Conservation (phyloP, 306 rosid species). For the Lathyrus aphaca region DNA sequence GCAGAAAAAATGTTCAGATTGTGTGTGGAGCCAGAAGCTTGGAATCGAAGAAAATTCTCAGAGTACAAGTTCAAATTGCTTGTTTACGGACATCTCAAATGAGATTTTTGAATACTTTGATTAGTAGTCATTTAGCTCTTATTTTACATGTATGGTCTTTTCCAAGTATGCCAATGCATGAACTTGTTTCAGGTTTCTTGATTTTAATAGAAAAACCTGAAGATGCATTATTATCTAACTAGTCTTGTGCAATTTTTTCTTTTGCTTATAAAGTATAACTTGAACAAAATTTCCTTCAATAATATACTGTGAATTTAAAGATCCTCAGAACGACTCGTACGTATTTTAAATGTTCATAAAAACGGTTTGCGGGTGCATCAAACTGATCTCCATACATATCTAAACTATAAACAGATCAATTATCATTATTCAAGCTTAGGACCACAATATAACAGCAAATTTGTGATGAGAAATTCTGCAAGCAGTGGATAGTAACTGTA, state of each 20-base stretch:
- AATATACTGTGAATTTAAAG: background rate
- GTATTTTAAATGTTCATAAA: background rate
- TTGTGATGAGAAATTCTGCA: slow-evolving; percentile 21
- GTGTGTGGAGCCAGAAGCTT: slow-evolving; percentile 36
- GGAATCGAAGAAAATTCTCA: slow-evolving; percentile 36
- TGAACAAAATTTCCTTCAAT: slow-evolving; percentile 1
- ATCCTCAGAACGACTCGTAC: background rate
- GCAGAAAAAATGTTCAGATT: slow-evolving; percentile 33
- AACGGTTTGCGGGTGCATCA: background rate
- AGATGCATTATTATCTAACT: background rate
- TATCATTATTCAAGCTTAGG: slow-evolving; percentile 28
- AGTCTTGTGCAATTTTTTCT: background rate
- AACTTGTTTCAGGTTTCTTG: slow-evolving; percentile 19
- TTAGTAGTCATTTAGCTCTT: slow-evolving; percentile 18
- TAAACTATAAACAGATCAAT: slow-evolving; percentile 31
- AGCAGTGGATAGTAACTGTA: slow-evolving; percentile 31
- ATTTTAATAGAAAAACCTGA: slow-evolving; percentile 18
- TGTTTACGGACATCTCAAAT: slow-evolving; percentile 53
- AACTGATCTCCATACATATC: slow-evolving; percentile 15
- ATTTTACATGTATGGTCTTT: slow-evolving; percentile 9
- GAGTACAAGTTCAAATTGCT: slow-evolving; percentile 30
- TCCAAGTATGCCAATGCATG: slow-evolving; percentile 17
- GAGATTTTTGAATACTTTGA: slow-evolving; percentile 56
- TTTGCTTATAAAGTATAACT: background rate
- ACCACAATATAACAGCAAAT: slow-evolving; percentile 30